Evolutionary conservation across 768 basidiomycete species (phyloP), one percentile per base, ranked within the genome.

Genomic region (Crassisporium funariophilum): DNA sequence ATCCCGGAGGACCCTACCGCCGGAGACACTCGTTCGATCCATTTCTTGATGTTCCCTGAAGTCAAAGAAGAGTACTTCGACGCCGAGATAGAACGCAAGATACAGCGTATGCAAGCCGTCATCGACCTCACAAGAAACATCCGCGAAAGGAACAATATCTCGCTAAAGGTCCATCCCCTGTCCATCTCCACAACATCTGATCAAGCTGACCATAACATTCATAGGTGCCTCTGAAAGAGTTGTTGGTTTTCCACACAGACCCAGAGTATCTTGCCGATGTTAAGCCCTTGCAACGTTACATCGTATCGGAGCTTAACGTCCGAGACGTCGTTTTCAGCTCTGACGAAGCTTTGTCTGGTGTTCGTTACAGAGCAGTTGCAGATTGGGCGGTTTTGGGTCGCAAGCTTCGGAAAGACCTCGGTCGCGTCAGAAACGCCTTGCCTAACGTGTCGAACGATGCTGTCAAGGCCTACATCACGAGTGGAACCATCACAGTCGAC

Each of bases 51-150:
- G 43, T 98, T 97, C 84, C 97, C 97, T 0, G 79, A 86, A 31
- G 87, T 93, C 41, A 94, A 93, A 63, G 85, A 90, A 56, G 93
- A 95, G 53, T 98, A 98, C 73, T 93, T 97, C 63, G 91, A 99
- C 66, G 81, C 73, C 15, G 86, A 85, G 58, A 94, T 98, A 57
- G 94, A 98, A 70, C 83, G 95, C 38, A 88, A 97, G 70, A 91
- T 98, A 17, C 81, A 88, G 67, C 83, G 94, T 8, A 93, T 99
- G 88, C 94, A 95, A 66, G 79, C 86, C 9, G 87, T 99, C 64
- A 98, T 98, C 54, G 93, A 98, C 41, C 74, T 99, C 53, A 85
- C 88, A 4, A 82, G 97, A 50, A 84, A 85, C 56, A 78, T 98
- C 53, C 88, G 97, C 37, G 94, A 98, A 64, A 81, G 80, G 57